These are phyloP conservation scores for Metarhizium rileyi DNA, from an alignment of 2,329 filamentous ascomycete species.

Conservation along the genomic window DNA sequence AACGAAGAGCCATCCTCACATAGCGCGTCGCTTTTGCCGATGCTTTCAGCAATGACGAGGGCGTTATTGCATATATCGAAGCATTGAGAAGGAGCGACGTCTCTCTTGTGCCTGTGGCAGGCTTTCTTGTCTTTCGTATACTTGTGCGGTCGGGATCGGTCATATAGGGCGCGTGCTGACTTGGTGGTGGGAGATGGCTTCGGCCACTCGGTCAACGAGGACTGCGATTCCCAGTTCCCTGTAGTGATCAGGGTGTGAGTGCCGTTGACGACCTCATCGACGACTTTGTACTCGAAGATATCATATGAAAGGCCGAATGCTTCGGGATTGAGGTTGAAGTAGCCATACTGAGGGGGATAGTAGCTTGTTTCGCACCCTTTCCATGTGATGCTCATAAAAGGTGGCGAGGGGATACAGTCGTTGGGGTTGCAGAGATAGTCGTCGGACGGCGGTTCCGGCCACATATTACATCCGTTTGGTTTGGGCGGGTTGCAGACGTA, in stretches of 20 bases:
- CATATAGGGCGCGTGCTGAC: not conserved
- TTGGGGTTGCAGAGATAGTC: slow-evolving; percentile 36
- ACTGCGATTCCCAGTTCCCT: slow-evolving; percentile 46
- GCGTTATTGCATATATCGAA: slow-evolving; percentile 43
- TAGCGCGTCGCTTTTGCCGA: slow-evolving; percentile 37
- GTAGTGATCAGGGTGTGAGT: slow-evolving; percentile 37
- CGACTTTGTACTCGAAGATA: slow-evolving; percentile 43
- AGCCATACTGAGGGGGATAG: slow-evolving; percentile 40
- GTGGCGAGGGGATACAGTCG: slow-evolving; percentile 35
- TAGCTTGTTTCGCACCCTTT: slow-evolving; percentile 33
- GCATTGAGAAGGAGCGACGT: slow-evolving; percentile 37
- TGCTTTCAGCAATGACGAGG: slow-evolving; percentile 36
- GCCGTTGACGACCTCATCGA: slow-evolving; percentile 26
- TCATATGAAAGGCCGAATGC: slow-evolving; percentile 54
- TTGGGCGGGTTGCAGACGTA: slow-evolving; percentile 43
- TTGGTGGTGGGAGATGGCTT: not conserved
- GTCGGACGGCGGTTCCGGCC: slow-evolving; percentile 33
- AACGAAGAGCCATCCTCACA: slow-evolving; percentile 37
- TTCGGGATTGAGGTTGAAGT: slow-evolving; percentile 54
- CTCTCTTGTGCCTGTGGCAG: slow-evolving; percentile 26
- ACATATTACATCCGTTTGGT: slow-evolving; percentile 41
- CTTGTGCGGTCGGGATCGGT: not conserved
- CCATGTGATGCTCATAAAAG: slow-evolving; percentile 31
- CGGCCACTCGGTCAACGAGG: slow-evolving; percentile 29
- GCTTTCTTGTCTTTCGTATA: slow-evolving; percentile 6